Conservation (phyloP, 768 basidiomycete genomes). For the Mycena epipterygia region DNA sequence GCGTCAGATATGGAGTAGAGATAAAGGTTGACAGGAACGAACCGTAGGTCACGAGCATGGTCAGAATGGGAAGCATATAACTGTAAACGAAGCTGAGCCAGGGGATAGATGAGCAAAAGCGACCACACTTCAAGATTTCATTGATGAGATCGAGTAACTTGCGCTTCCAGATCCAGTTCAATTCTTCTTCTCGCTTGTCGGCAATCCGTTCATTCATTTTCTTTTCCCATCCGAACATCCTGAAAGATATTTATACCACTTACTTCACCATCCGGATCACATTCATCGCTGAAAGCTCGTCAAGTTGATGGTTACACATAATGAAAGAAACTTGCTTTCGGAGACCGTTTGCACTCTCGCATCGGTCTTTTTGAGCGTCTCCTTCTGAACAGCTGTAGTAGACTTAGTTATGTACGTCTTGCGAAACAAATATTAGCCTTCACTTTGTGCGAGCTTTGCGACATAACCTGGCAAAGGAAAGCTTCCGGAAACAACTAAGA, state of each 20-base stretch:
- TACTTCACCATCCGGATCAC: slow-evolving; percentile 76
- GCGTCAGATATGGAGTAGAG: too few species aligned
- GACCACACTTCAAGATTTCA: too few species aligned
- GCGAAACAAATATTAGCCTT: neutral
- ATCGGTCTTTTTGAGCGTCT: slow-evolving; percentile 69
- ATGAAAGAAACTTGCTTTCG: slow-evolving; percentile 60
- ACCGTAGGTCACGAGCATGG: too few species aligned
- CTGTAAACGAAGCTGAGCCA: too few species aligned
- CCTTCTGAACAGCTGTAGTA: slow-evolving; percentile 22
- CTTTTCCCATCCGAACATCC: slow-evolving; percentile 75
- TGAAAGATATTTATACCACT: neutral
- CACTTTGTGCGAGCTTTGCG: slow-evolving; percentile 58
- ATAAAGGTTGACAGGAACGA: too few species aligned
- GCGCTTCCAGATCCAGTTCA: too few species aligned
- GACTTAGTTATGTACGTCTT: neutral
- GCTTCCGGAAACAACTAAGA: neutral
- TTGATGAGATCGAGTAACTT: too few species aligned
- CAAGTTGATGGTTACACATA: neutral
- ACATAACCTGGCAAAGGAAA: slow-evolving; percentile 72
- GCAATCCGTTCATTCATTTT: slow-evolving; percentile 66
- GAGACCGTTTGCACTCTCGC: slow-evolving; percentile 72
- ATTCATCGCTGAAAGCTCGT: slow-evolving; percentile 58
- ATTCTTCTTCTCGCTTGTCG: slow-evolving; percentile 65
- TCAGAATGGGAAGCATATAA: too few species aligned
- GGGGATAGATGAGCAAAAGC: too few species aligned